A percentile compares a stretch with the other conserved stretches of the same genome.
These are phyloP conservation scores for Aquilaria yunnanensis DNA, from an alignment of 345 rosid genomes.

Conservation along the genomic window DNA sequence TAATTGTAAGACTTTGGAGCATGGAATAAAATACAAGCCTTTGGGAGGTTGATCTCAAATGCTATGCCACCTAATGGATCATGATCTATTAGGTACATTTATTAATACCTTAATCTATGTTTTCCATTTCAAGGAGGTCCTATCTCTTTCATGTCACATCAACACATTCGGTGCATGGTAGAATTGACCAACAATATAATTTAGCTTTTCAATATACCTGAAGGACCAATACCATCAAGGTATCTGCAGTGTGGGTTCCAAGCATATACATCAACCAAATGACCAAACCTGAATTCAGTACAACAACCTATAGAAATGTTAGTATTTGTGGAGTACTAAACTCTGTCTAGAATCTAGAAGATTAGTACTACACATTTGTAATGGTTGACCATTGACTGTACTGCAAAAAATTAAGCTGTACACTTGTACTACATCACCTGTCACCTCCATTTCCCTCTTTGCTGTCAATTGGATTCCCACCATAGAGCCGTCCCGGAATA, in stretches of 20 bases:
- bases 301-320: not conserved
- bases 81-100: conserved; percentile 13
- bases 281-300: conserved; percentile 62
- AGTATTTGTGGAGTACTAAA: not conserved
- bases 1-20: not conserved
- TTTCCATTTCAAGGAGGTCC: conserved; percentile 13
- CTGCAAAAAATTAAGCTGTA: conserved; percentile 15
- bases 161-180: conserved; percentile 1
- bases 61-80: conserved; percentile 11
- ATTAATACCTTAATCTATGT: conserved; percentile 24
- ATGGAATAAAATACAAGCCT: conserved; percentile 14
- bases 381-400: not conserved
- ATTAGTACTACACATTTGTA: not conserved
- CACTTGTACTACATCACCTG: conserved; percentile 44
- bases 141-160: conserved; percentile 13
- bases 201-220: conserved; percentile 47
- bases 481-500: conserved; percentile 95
- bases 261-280: conserved; percentile 73
- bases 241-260: conserved; percentile 97
- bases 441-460: conserved; percentile 87
- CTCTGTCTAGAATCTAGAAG: not conserved
- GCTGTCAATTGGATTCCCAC: conserved; percentile 77
- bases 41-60: conserved; percentile 10
- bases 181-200: conserved; percentile 2
- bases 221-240: conserved; percentile 85